Evolutionary conservation across 768 basidiomycete species (phyloP), one percentile per base, ranked within the genome.

Genomic region (Russula ochroleuca): DNA sequence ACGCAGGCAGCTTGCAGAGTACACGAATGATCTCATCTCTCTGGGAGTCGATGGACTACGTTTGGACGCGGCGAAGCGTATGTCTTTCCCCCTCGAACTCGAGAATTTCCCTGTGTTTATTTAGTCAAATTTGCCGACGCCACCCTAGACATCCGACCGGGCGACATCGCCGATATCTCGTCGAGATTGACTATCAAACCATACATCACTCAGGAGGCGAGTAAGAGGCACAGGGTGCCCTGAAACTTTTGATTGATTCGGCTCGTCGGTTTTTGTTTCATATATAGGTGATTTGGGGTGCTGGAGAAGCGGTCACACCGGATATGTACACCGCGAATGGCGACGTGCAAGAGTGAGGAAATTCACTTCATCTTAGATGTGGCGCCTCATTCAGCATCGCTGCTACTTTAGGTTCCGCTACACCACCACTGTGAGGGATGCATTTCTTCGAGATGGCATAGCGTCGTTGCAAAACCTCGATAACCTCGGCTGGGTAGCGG

Each of bases 1-100:
- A 21, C 78, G 82, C n/a, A 71, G 71, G 1, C 72, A 76, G 5
- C 77, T 88, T 2, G 85, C 85, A 0, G 67, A 72, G 28, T 87
- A 86, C 69, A 81, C 70, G 6, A 85, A 87, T 67, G 84, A 88
- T 58, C 72, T 88, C 1, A 63, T 87, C 28, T 81, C 81, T 0
- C 76, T 89, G 10, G 86, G 86, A 1, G 79, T 83, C 0, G 83
- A 85, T 64, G 86, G 86, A 0, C 73, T 87, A 33, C 78, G 86
- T 1, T 72, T 87, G 23, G 86, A 88, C 69, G 84, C 86, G 19
- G 78, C 85, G 0, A 88, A 88, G 75, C 79, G 85, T 86, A 67
- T 61, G 78, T 56, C 8, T 35, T 40, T 25, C 23, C 5, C 37
- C 5, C 21, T 33, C 17, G 35, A 35, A 35, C 35, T 35, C 10